A percentile compares a stretch with the other conserved stretches of the same genome.
These are phyloP conservation scores for Solanum corneliomulleri DNA, from an alignment of 257 asterid genomes.

Conservation along the genomic window DNA sequence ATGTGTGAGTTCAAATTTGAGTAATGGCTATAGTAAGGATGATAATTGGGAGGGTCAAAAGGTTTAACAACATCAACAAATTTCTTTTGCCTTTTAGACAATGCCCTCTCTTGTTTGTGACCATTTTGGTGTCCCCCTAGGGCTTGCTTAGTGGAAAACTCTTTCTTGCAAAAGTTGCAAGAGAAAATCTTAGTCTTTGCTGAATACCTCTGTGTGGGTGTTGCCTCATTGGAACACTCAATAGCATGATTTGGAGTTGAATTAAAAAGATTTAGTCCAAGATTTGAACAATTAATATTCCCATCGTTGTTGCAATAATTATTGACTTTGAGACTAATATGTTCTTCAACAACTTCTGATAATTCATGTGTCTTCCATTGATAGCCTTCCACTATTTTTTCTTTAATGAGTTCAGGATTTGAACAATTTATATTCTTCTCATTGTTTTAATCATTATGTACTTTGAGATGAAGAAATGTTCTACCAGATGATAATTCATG, in stretches of 20 bases:
- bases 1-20: background rate
- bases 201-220: background rate
- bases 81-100: no score
- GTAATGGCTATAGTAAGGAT: background rate
- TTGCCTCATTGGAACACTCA: slow-evolving; percentile 12
- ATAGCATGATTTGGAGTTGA: background rate
- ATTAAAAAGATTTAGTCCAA: slow-evolving; percentile 24
- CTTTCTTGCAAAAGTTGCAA: slow-evolving; percentile 23
- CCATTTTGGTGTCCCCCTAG: slow-evolving; percentile 12
- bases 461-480: slow-evolving; percentile 27
- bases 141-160: slow-evolving; percentile 26
- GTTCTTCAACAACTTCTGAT: background rate
- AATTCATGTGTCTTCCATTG: background rate
- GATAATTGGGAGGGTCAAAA: background rate
- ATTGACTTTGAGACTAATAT: background rate
- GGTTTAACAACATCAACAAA: background rate
- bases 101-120: background rate
- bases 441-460: background rate
- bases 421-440: background rate
- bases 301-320: background rate
- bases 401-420: background rate
- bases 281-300: background rate
- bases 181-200: slow-evolving; percentile 26
- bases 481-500: background rate
- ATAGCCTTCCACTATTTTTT: background rate